These are phyloP conservation scores for Neonectria punicea DNA, from an alignment of 2,329 filamentous ascomycete species.

Conservation along the genomic window DNA sequence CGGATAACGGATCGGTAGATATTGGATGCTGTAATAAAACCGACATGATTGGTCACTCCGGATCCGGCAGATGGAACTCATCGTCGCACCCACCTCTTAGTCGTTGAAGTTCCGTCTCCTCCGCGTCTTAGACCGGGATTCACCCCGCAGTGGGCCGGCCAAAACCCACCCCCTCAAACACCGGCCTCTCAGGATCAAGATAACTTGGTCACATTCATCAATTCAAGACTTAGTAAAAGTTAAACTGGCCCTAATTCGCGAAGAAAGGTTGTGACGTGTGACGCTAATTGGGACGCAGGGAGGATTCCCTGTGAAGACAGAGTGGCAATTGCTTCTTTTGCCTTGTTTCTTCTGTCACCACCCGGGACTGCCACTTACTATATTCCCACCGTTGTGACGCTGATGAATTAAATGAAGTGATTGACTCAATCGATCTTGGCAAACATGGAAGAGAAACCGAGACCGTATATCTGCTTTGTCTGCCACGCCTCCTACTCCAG, in stretches of 20 bases:
- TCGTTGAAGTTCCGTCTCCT: not conserved
- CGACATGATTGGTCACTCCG: not conserved
- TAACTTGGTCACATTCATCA: not conserved
- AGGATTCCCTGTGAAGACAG: too few relatives aligned
- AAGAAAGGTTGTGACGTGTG: too few relatives aligned
- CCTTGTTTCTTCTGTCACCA: too few relatives aligned
- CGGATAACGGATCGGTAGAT: not conserved
- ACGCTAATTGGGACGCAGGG: too few relatives aligned
- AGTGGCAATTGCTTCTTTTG: too few relatives aligned
- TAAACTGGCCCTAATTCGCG: not conserved
- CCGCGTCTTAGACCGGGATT: not conserved
- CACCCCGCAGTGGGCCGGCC: conserved; percentile 2
- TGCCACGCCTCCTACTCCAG: conserved; percentile 6
- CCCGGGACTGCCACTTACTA: too few relatives aligned
- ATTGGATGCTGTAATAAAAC: not conserved
- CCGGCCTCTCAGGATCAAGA: not conserved
- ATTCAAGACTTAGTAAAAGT: not conserved
- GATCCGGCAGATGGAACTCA: not conserved
- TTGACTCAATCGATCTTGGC: not conserved
- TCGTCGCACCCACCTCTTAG: too few relatives aligned
- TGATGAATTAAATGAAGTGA: too few relatives aligned
- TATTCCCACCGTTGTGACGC: not conserved
- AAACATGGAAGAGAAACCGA: not conserved
- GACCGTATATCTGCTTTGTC: not conserved
- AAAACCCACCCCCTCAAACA: conserved; percentile 8